These are phyloP conservation scores for Rubus parviflorus DNA, from an alignment of 306 rosid genomes.

Conservation along the genomic window DNA sequence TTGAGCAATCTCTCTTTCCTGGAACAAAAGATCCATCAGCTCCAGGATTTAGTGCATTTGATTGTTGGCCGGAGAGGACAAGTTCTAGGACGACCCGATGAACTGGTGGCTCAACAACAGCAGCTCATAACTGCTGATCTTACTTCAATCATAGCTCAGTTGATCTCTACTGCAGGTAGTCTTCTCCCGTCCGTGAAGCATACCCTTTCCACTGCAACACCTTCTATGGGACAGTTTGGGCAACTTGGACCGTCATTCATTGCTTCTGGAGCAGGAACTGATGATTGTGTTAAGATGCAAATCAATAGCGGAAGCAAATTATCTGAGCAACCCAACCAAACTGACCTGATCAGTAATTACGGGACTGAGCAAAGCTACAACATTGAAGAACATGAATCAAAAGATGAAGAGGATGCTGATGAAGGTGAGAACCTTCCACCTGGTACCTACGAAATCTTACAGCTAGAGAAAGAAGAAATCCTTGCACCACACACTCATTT, in stretches of 20 bases:
- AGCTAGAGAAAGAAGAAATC: conserved; percentile 93
- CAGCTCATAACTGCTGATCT: conserved; percentile 92
- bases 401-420: conserved; percentile 88
- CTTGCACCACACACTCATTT: conserved; percentile 98
- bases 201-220: conserved; percentile 38
- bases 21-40: conserved; percentile 90
- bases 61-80: conserved; percentile 65
- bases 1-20: conserved; percentile 76
- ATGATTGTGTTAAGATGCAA: conserved; percentile 39
- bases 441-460: conserved; percentile 91
- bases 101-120: conserved; percentile 72
- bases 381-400: conserved; percentile 75
- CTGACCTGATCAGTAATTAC: conserved; percentile 36
- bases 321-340: conserved; percentile 48
- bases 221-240: conserved; percentile 50
- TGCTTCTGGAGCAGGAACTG: conserved; percentile 43
- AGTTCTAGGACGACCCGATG: conserved; percentile 62
- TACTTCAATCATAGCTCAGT: conserved; percentile 82
- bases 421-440: conserved; percentile 92
- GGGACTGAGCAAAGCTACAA: conserved; percentile 53
- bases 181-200: conserved; percentile 84
- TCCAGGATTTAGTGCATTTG: conserved; percentile 80
- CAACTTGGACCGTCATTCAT: conserved; percentile 45
- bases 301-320: conserved; percentile 40
- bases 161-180: conserved; percentile 90